Evolutionary conservation across 495 filamentous ascomycete genomes (phyloP).

Genomic region (Usnea hakonensis): DNA sequence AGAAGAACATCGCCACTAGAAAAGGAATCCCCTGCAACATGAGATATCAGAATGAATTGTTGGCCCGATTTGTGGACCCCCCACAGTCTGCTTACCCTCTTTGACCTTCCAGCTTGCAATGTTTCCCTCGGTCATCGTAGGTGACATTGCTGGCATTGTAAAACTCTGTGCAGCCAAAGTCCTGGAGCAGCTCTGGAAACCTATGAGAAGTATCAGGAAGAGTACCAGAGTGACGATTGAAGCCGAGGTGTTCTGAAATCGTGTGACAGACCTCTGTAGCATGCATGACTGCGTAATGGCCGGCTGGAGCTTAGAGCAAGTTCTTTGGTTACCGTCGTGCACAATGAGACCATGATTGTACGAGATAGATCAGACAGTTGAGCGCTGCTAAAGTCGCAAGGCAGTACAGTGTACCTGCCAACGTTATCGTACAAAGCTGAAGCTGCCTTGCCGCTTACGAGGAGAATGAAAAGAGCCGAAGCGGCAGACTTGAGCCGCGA

Average conservation of each 20-base stretch:
- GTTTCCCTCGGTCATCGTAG: constrained; percentile 82
- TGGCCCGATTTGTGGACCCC: neutral
- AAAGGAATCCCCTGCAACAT: constrained; percentile 50
- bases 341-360: constrained; percentile 14
- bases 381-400: neutral
- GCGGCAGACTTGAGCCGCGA: too few relatives aligned
- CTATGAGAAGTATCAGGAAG: constrained; percentile 31
- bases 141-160: constrained; percentile 79
- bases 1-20: constrained; percentile 70
- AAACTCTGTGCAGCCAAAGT: constrained; percentile 64
- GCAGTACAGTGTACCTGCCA: neutral
- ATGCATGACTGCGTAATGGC: constrained; percentile 5
- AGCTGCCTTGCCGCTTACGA: too few relatives aligned
- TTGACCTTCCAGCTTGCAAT: constrained; percentile 70
- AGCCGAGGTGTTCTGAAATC: neutral
- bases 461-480: too few relatives aligned
- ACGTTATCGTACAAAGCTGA: too few relatives aligned
- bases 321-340: constrained; percentile 9
- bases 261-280: constrained; percentile 13
- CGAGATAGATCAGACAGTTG: neutral
- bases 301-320: constrained; percentile 8
- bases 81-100: constrained; percentile 44
- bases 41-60: neutral
- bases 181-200: constrained; percentile 52
- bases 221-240: too few relatives aligned